Evolutionary conservation across 2,329 filamentous ascomycete species (phyloP).

Genomic region (Scytalidium sp.): DNA sequence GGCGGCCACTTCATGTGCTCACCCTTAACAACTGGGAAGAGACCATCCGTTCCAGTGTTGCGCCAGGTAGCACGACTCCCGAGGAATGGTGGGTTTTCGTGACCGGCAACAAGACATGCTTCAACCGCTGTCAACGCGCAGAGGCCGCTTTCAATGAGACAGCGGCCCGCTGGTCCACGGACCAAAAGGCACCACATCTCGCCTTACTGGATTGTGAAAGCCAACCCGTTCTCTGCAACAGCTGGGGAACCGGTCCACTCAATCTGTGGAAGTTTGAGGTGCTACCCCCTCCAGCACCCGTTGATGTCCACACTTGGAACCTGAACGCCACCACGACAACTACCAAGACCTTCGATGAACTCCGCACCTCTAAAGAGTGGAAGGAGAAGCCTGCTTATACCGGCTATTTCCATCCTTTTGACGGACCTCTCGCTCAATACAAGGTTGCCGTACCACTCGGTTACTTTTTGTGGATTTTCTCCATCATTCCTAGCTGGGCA

Average conservation of each 20-base stretch:
- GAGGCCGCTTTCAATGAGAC: conserved; percentile 67
- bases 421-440: conserved; percentile 62
- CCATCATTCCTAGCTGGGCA: conserved; percentile 68
- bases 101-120: conserved; percentile 75
- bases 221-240: conserved; percentile 72
- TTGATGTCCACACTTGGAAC: conserved; percentile 62
- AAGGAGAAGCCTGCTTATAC: conserved; percentile 48
- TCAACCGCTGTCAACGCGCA: conserved; percentile 60
- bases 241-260: conserved; percentile 65
- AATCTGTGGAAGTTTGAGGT: conserved; percentile 66
- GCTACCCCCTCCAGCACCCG: conserved; percentile 59
- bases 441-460: conserved; percentile 61
- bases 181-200: conserved; percentile 62
- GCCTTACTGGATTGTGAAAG: conserved; percentile 71
- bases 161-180: conserved; percentile 57
- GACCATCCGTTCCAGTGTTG: conserved; percentile 60
- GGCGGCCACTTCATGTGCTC: conserved; percentile 52
- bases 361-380: conserved; percentile 54
- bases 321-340: conserved; percentile 70
- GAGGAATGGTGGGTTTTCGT: conserved; percentile 76
- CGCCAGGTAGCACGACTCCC: conserved; percentile 55
- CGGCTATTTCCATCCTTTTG: conserved; percentile 71
- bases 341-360: conserved; percentile 57
- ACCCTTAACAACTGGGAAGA: conserved; percentile 70
- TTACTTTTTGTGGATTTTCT: conserved; percentile 65